phyloP scores from a whole-genome alignment of 2,329 filamentous ascomycete genomes.

The Grosmannia serpens region DNA sequence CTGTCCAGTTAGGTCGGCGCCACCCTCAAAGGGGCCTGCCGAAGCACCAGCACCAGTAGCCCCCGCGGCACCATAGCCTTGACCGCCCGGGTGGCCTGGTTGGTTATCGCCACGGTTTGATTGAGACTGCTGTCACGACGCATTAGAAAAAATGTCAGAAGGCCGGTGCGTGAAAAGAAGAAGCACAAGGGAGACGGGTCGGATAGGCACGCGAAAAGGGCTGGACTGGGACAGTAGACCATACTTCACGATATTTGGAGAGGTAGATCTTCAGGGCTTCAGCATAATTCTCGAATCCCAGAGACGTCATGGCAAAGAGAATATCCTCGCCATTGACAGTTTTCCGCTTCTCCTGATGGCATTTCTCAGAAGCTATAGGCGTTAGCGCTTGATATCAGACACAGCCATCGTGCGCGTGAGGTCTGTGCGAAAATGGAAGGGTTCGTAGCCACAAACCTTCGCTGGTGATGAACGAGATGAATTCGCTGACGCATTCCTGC shows the following conservation, averaged over 20 bases:
- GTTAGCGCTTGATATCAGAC: not conserved
- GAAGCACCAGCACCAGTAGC: conserved; percentile 22
- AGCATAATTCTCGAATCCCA: conserved; percentile 97
- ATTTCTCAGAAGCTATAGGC: conserved; percentile 82
- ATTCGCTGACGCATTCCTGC: conserved; percentile 99
- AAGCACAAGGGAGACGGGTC: conserved; percentile 4
- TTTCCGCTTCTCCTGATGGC: conserved; percentile 98
- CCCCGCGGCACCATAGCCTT: conserved; percentile 35
- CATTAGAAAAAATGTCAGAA: not conserved
- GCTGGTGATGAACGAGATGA: conserved; percentile 99
- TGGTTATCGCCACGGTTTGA: conserved; percentile 55
- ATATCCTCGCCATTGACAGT: conserved; percentile 99
- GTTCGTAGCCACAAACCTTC: conserved; percentile 58
- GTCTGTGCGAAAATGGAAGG: not conserved
- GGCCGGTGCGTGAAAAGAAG: not conserved
- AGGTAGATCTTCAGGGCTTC: conserved; percentile 98
- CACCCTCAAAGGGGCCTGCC: conserved; percentile 26
- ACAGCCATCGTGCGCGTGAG: not conserved
- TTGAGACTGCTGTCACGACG: conserved; percentile 50
- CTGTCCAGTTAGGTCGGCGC: conserved; percentile 30
- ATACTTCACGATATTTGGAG: conserved; percentile 93
- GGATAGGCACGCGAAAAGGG: conserved; percentile 2
- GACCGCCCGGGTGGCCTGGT: conserved; percentile 37
- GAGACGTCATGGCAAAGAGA: conserved; percentile 95
- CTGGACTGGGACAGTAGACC: conserved; percentile 17